These are phyloP conservation scores for Akebia trifoliata DNA, from an alignment of 164 flowering plant genomes.

Conservation along the genomic window DNA sequence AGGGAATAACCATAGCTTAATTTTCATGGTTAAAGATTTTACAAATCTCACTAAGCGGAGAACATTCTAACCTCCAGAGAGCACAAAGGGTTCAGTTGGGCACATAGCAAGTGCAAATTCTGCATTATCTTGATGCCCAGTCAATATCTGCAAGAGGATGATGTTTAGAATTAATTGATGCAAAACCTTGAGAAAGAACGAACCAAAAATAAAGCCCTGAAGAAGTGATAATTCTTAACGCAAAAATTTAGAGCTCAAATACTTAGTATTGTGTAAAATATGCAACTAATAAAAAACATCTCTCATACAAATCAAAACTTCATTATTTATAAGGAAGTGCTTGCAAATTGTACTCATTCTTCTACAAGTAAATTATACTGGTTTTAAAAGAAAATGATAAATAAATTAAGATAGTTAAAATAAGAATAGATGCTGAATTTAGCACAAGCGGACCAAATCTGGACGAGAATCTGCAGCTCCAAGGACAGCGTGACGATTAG, in stretches of 20 bases:
- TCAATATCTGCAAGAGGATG: slow-evolving; percentile 60
- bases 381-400: too few relatives aligned
- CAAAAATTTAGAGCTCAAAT: too few relatives aligned
- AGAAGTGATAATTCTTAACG: not conserved
- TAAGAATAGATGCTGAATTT: not conserved
- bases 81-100: slow-evolving; percentile 84
- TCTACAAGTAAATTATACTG: not conserved
- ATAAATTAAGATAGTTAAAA: not conserved
- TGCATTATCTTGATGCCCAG: slow-evolving; percentile 94
- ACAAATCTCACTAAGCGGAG: not conserved
- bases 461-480: slow-evolving; percentile 87
- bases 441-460: slow-evolving; percentile 43
- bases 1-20: not conserved
- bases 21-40: not conserved
- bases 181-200: not conserved
- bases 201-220: not conserved
- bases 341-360: not conserved
- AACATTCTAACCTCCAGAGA: slow-evolving; percentile 76
- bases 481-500: slow-evolving; percentile 87
- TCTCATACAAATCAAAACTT: too few relatives aligned
- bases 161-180: not conserved
- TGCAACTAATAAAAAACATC: too few relatives aligned
- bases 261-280: too few relatives aligned
- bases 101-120: slow-evolving; percentile 99
- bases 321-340: not conserved